Evolutionary conservation across 129 eudicot genomes (phyloP).

Genomic region (Chrysanthemum lavandulifolium): DNA sequence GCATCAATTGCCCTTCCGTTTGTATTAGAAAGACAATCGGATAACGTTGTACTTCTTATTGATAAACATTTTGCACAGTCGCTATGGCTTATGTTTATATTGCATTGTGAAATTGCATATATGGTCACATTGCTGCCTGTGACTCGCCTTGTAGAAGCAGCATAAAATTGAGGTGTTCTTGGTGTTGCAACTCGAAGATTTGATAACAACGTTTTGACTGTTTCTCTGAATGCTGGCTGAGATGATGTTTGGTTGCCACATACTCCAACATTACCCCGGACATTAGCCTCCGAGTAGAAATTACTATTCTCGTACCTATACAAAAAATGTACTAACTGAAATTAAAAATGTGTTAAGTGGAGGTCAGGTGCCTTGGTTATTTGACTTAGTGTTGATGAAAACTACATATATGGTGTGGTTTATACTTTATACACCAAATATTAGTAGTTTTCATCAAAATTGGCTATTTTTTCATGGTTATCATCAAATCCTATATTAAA

Average conservation of each 20-base stretch:
- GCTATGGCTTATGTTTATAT: conserved; percentile 21
- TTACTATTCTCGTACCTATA: conserved; percentile 25
- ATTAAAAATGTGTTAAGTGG: no score
- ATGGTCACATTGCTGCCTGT: conserved; percentile 13
- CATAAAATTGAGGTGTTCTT: conserved; percentile 30
- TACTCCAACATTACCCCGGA: conserved; percentile 24
- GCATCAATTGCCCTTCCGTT: conserved; percentile 32
- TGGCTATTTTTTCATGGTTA: no score
- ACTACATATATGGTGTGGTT: no score
- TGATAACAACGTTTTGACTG: conserved; percentile 20
- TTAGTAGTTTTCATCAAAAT: no score
- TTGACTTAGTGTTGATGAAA: no score
- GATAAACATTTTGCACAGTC: conserved; percentile 27
- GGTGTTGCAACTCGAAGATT: conserved; percentile 40
- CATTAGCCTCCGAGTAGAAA: conserved; percentile 19
- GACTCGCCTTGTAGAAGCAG: conserved; percentile 27
- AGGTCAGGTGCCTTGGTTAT: no score
- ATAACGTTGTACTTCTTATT: conserved; percentile 18
- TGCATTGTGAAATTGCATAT: conserved; percentile 42
- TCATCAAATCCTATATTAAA: no score
- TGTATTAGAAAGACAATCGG: conserved; percentile 30
- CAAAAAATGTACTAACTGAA: not conserved
- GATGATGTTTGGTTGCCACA: conserved; percentile 30
- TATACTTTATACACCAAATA: no score
- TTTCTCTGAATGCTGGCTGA: conserved; percentile 11